phyloP scores from a whole-genome alignment of 179 eudicot species.

The Silene coronaria region DNA sequence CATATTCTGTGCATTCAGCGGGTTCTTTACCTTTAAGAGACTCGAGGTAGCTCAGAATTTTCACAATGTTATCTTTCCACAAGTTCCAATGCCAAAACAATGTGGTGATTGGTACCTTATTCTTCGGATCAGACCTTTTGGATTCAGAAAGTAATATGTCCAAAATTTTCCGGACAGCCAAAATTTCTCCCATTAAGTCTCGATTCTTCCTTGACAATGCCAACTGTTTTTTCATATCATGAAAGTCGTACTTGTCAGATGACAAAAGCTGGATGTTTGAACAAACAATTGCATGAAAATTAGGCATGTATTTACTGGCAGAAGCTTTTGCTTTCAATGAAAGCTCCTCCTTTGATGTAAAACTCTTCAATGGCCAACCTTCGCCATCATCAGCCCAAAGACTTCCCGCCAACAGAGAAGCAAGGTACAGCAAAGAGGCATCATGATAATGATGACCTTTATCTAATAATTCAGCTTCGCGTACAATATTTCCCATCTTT shows the following conservation, averaged over 20 bases:
- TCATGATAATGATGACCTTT: conserved; percentile 33
- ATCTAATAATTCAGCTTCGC: conserved; percentile 39
- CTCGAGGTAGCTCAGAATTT: conserved; percentile 30
- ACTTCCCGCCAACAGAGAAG: conserved; percentile 27
- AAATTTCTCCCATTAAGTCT: conserved; percentile 27
- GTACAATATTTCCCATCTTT: conserved; percentile 34
- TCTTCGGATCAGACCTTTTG: neutral
- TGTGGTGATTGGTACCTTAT: neutral
- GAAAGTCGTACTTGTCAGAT: conserved; percentile 19
- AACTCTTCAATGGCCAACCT: conserved; percentile 52
- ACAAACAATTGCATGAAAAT: conserved; percentile 29
- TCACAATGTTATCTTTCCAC: conserved; percentile 32
- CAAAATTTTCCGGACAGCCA: neutral
- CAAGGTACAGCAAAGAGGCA: conserved; percentile 31
- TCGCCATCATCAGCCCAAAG: conserved; percentile 36
- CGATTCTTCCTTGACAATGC: conserved; percentile 12
- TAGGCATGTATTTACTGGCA: conserved; percentile 21
- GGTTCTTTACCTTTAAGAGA: conserved; percentile 19
- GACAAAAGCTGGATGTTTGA: conserved; percentile 33
- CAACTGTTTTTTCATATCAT: conserved; percentile 27
- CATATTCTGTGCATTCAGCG: conserved; percentile 8
- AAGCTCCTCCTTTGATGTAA: conserved; percentile 35
- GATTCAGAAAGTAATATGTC: neutral
- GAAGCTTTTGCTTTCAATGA: conserved; percentile 31
- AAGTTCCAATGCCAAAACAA: conserved; percentile 11